Percentiles rank a stretch among this genome's conserved stretches.
These are phyloP conservation scores for Melanopsichium pennsylvanicum DNA, from an alignment of 1,284 basidiomycete species.

Conservation along the genomic window DNA sequence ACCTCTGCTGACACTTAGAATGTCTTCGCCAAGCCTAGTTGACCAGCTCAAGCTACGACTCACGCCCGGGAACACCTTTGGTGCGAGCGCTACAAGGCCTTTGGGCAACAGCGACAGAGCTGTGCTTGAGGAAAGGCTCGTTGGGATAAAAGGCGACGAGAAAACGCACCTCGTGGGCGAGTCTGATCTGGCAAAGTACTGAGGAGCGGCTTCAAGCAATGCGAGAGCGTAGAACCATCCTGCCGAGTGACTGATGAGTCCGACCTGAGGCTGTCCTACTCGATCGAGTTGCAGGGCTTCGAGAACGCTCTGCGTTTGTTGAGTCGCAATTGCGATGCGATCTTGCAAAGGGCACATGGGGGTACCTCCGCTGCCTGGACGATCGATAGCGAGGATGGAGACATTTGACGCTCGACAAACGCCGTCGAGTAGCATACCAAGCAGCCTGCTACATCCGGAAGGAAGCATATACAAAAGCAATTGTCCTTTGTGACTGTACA, in stretches of 20 bases:
- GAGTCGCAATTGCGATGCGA: constrained; percentile 4
- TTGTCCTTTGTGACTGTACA: constrained; percentile 8
- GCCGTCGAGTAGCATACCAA: constrained; percentile 13
- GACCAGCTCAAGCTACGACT: constrained; percentile 11
- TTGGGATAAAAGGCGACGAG: constrained; percentile 17
- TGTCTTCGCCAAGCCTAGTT: constrained; percentile 10
- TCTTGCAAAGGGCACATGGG: constrained; percentile 3
- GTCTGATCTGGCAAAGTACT: constrained; percentile 9
- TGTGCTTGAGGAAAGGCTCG: constrained; percentile 12
- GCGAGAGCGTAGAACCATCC: constrained; percentile 19
- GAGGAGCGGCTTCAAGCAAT: constrained; percentile 12
- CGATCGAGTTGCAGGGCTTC: constrained; percentile 16
- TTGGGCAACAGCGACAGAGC: constrained; percentile 13
- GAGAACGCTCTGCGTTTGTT: constrained; percentile 14
- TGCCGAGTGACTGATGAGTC: constrained; percentile 13
- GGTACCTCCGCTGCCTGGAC: constrained; percentile 17
- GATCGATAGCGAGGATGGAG: constrained; percentile 20
- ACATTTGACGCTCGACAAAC: constrained; percentile 6
- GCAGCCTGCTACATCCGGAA: constrained; percentile 11
- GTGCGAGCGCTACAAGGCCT: constrained; percentile 11
- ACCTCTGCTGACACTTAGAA: constrained; percentile 16
- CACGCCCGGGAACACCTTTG: constrained; percentile 9
- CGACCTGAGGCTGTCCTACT: neutral
- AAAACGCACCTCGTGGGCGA: constrained; percentile 6
- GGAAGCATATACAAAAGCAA: constrained; percentile 17